Conservation (phyloP, 768 basidiomycete genomes). For the Candolleomyces efflorescens region DNA sequence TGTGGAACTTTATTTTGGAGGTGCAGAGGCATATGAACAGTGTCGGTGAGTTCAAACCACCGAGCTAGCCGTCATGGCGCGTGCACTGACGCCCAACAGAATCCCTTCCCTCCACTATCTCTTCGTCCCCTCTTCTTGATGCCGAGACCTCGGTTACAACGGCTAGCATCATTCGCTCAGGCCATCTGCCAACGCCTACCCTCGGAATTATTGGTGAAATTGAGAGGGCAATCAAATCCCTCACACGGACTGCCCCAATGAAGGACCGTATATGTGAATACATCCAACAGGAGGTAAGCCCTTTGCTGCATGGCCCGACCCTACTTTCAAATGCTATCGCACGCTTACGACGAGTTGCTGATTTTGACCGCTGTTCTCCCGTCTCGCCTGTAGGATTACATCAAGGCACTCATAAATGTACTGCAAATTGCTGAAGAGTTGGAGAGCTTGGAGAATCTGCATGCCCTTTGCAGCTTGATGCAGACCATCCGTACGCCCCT, state of each 20-base stretch:
- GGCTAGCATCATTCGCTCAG: constrained; percentile 61
- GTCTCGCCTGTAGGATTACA: constrained; percentile 61
- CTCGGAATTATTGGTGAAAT: constrained; percentile 77
- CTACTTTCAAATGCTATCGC: constrained; percentile 1
- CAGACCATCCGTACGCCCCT: constrained; percentile 82
- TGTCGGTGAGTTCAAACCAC: constrained; percentile 41
- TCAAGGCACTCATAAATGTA: constrained; percentile 81
- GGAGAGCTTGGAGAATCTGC: constrained; percentile 86
- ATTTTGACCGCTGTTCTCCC: constrained; percentile 14
- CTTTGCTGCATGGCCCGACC: background rate
- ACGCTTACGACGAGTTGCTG: constrained; percentile 18
- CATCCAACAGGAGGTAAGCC: constrained; percentile 76
- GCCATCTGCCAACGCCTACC: constrained; percentile 71
- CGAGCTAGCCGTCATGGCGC: background rate
- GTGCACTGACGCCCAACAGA: constrained; percentile 26
- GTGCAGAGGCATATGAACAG: constrained; percentile 81
- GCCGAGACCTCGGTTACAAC: constrained; percentile 58
- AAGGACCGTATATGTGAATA: constrained; percentile 89
- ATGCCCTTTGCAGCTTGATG: constrained; percentile 88
- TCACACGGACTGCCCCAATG: constrained; percentile 65
- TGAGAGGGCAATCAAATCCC: constrained; percentile 70
- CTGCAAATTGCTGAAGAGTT: constrained; percentile 89
- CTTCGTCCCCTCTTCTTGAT: constrained; percentile 59
- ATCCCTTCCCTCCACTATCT: constrained; percentile 38
- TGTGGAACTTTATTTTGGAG: constrained; percentile 95